Conservation (phyloP, 2,329 filamentous ascomycete genomes). For the Thielaviopsis populi region DNA sequence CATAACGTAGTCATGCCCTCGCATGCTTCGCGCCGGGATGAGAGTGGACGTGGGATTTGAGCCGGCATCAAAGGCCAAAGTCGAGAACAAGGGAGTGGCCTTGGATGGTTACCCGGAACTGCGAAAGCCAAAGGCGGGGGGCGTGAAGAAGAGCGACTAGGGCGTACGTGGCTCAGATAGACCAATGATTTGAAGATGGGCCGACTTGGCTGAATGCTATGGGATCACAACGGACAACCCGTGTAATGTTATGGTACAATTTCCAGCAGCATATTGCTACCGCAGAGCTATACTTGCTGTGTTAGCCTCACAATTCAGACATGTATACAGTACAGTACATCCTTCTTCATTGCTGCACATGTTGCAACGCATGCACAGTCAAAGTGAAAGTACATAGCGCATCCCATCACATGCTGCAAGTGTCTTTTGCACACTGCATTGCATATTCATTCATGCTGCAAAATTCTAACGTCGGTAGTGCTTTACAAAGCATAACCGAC, state of each 20-base stretch:
- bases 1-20: neutral
- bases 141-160: neutral
- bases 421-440: neutral
- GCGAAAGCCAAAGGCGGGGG: neutral
- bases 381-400: neutral
- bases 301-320: neutral
- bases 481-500: neutral
- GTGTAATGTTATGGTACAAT: neutral
- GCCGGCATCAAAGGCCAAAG: neutral
- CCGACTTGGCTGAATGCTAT: neutral
- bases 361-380: no score
- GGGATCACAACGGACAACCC: neutral
- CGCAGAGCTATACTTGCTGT: neutral
- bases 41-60: neutral
- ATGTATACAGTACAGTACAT: neutral
- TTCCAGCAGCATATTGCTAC: neutral
- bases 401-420: neutral
- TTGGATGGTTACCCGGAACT: neutral
- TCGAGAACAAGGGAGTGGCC: neutral
- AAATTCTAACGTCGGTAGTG: neutral
- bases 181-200: neutral
- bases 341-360: no score
- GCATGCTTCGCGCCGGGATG: neutral
- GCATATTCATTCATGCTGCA: neutral
- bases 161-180: neutral